These are phyloP conservation scores for Geranium incanum DNA, from an alignment of 441 rosid species.

Conservation along the genomic window DNA sequence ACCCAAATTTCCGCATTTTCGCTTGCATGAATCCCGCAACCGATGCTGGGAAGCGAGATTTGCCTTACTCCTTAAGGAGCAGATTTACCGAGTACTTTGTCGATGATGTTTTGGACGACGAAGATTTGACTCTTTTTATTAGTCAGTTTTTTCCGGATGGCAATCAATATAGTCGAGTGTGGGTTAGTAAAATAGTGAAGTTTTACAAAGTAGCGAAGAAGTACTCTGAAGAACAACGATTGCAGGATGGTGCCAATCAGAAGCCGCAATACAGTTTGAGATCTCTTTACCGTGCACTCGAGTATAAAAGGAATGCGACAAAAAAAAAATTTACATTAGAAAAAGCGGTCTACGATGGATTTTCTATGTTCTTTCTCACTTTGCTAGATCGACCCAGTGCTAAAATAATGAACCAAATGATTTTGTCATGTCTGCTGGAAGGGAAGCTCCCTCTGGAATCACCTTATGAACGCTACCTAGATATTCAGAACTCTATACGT, in stretches of 20 bases:
- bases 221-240: slow-evolving; percentile 76
- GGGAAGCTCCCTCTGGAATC: slow-evolving; percentile 35
- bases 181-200: slow-evolving; percentile 46
- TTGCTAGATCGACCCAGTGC: slow-evolving; percentile 79
- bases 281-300: slow-evolving; percentile 88
- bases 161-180: slow-evolving; percentile 39
- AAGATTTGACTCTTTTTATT: slow-evolving; percentile 69
- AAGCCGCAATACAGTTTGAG: slow-evolving; percentile 96
- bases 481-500: slow-evolving; percentile 22
- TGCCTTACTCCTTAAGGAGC: slow-evolving; percentile 67
- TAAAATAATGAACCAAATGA: slow-evolving; percentile 58
- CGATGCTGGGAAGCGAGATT: slow-evolving; percentile 97
- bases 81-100: slow-evolving; percentile 92
- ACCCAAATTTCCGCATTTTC: slow-evolving; percentile 77
- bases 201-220: slow-evolving; percentile 78
- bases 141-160: slow-evolving; percentile 59
- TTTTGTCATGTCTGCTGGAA: slow-evolving; percentile 42
- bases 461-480: slow-evolving; percentile 45
- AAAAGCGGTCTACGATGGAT: slow-evolving; percentile 80
- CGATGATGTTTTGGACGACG: slow-evolving; percentile 71
- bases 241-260: slow-evolving; percentile 99
- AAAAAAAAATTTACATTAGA: slow-evolving; percentile 46
- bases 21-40: slow-evolving; percentile 99
- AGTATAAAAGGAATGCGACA: slow-evolving; percentile 67
- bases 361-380: slow-evolving; percentile 86